Base-by-base conservation (phyloP, 768 basidiomycete species). In the Russula sp. region DNA sequence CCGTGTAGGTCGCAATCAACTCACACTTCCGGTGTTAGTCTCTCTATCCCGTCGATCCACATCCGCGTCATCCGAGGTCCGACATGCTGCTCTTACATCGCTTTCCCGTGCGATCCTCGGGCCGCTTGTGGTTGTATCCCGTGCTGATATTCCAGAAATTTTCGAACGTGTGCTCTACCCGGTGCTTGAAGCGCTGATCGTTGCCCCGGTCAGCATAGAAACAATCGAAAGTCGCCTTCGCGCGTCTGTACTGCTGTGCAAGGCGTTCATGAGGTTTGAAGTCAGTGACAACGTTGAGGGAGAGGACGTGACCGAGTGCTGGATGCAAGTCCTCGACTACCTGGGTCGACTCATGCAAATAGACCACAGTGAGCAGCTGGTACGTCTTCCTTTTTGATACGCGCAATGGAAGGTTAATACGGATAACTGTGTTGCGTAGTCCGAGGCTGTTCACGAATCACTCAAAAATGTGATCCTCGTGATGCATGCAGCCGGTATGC, bases 401-500 rank as follows among this genome's bases (percentile, higher is more conserved):
- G n/a, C 24, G 14, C 10, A 14, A 46, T 57, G 36, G 36, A 24
- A 55, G 16, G 51, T 57, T 67, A 49, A 68, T 46, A 10, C n/a
- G 16, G 54, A 36, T 24, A 42, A 14, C 32, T 9, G 32, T n/a
- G 26, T 11, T 46, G 64, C 1, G 13, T 69, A 98, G 96, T 88
- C 88, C 73, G 97, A 99, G 74, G 96, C 96, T 0, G 83, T 97
- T 22, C 94, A 93, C 1, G 97, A 99, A 75, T 95, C 94, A 1
- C 81, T 99, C 70, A 98, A 98, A 78, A 98, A 98, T 71, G 91
- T 96, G 55, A 77, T 99, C 18, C 82, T 98, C 54, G 96, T 99
- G 55, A 95, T 99, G 93, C 88, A 94, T 70, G 92, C 94, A 1
- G 88, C 89, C 1, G 83, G 83, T 5, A 86, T 95, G 61, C 83